These are phyloP conservation scores for Colletotrichum sp. DNA, from an alignment of 2,329 filamentous ascomycete genomes.

Conservation along the genomic window DNA sequence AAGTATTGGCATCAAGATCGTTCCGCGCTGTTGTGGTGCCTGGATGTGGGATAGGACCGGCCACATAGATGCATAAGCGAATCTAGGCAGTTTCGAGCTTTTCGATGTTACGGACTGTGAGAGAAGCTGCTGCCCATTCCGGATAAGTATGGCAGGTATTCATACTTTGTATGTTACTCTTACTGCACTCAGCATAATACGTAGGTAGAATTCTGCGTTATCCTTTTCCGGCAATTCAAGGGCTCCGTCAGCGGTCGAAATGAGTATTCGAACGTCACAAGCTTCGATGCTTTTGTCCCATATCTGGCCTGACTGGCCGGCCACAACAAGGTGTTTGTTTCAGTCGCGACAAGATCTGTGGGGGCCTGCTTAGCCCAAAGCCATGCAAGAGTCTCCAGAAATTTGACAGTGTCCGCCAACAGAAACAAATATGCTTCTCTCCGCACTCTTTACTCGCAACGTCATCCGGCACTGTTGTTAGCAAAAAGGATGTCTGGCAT, in stretches of 20 bases:
- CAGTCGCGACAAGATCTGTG: neutral
- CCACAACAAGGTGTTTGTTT: neutral
- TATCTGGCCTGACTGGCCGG: too few species aligned
- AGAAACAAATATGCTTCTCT: neutral
- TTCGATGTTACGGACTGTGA: neutral
- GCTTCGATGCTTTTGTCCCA: neutral
- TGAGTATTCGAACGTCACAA: neutral
- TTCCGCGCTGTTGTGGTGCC: conserved; percentile 65
- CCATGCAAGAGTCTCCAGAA: neutral
- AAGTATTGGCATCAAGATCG: conserved; percentile 41
- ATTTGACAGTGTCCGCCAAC: neutral
- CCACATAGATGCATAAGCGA: conserved; percentile 57
- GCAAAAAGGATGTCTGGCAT: neutral
- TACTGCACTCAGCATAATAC: neutral
- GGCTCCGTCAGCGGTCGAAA: neutral
- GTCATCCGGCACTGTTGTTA: neutral
- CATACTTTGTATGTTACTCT: neutral
- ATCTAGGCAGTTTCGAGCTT: conserved; percentile 46
- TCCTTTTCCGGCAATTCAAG: neutral
- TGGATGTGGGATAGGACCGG: conserved; percentile 58
- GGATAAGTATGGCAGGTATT: neutral
- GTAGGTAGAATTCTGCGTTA: neutral
- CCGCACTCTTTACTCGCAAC: neutral
- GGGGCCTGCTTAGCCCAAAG: neutral
- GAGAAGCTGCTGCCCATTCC: neutral